phyloP scores from a whole-genome alignment of 768 basidiomycete genomes.

The Fomitopsis pulvina region DNA sequence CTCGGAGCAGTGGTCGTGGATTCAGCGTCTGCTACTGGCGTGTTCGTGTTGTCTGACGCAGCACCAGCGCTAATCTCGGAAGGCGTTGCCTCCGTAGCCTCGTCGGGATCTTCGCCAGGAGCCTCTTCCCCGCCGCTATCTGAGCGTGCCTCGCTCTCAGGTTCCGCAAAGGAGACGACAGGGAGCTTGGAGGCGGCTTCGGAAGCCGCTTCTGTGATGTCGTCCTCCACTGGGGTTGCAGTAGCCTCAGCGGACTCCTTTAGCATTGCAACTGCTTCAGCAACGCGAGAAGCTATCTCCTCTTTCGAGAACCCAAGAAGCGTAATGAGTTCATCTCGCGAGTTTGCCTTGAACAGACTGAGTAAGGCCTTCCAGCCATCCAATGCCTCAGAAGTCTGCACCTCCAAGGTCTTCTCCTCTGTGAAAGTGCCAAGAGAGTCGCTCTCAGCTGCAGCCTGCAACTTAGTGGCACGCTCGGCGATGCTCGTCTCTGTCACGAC shows the following conservation, averaged over 20 bases:
- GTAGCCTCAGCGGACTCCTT: conserved; percentile 36
- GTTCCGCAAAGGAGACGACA: conserved; percentile 81
- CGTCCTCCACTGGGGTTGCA: conserved; percentile 23
- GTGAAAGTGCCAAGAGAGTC: conserved; percentile 60
- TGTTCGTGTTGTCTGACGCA: conserved; percentile 48
- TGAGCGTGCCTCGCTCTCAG: conserved; percentile 40
- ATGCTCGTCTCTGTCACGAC: conserved; percentile 73
- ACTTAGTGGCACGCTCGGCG: conserved; percentile 62
- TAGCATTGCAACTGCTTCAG: conserved; percentile 74
- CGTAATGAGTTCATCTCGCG: conserved; percentile 84
- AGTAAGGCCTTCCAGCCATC: conserved; percentile 85
- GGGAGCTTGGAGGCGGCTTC: conserved; percentile 38
- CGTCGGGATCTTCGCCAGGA: conserved; percentile 27
- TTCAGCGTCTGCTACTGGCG: conserved; percentile 58
- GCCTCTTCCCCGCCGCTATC: conserved; percentile 36
- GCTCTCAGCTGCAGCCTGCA: conserved; percentile 57
- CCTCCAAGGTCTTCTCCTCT: conserved; percentile 39
- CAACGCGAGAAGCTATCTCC: conserved; percentile 73
- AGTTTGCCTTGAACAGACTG: conserved; percentile 84
- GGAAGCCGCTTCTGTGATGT: conserved; percentile 25
- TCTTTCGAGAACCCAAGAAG: conserved; percentile 89
- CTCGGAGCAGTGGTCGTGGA: conserved; percentile 84
- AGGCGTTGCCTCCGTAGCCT: conserved; percentile 51
- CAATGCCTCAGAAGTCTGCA: conserved; percentile 21
- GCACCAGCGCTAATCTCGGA: conserved; percentile 68